Conservation (phyloP, 306 rosid genomes). For the Cicer chorassanicum region DNA sequence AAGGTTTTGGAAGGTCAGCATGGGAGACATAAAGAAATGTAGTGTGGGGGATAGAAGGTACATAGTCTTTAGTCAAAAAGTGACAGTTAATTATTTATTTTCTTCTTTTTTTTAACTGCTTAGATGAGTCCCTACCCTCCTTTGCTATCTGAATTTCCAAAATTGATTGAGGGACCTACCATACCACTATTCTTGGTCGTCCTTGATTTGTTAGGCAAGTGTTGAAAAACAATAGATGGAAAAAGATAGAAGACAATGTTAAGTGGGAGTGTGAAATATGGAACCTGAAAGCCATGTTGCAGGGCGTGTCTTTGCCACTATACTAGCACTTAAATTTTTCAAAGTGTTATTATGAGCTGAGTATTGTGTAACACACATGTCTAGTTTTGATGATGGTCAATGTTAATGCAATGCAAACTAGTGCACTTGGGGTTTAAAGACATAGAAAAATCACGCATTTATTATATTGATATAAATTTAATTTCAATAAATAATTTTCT, state of each 20-base stretch:
- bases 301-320: no score
- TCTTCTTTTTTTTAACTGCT: background rate
- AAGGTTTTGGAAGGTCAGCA: conserved; percentile 44
- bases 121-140: background rate
- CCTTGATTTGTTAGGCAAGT: conserved; percentile 19
- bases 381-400: conserved; percentile 1
- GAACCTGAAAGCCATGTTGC: background rate
- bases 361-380: conserved; percentile 1
- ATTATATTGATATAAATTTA: no score
- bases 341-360: background rate
- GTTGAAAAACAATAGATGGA: background rate
- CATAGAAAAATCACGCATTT: no score
- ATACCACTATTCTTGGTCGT: background rate
- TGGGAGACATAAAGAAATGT: conserved; percentile 38
- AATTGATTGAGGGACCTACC: conserved; percentile 38
- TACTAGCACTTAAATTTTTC: background rate
- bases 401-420: conserved; percentile 19
- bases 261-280: conserved; percentile 17
- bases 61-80: conserved; percentile 47
- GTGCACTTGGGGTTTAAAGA: no score
- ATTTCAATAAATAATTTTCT: no score
- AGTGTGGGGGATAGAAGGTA: background rate
- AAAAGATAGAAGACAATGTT: background rate
- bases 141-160: conserved; percentile 31
- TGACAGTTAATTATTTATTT: background rate